phyloP scores from a whole-genome alignment of 2,329 filamentous ascomycete species.

The Fusarium odoratissimum region DNA sequence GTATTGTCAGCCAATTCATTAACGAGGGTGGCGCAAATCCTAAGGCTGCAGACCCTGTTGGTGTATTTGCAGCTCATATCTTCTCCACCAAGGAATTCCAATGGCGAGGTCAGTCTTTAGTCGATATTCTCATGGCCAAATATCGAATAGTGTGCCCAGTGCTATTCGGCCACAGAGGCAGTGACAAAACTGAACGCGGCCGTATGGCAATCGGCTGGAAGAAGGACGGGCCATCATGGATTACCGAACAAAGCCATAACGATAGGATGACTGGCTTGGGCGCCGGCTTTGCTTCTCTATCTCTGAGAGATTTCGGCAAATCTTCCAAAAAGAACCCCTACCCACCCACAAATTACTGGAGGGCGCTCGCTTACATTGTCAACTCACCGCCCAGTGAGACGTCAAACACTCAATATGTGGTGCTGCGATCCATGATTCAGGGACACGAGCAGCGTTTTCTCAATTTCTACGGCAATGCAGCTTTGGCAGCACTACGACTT shows the following conservation, averaged over 20 bases:
- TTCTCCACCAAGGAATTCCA: conserved; percentile 77
- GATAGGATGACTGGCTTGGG: conserved; percentile 87
- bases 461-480: conserved; percentile 82
- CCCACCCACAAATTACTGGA: conserved; percentile 86
- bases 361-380: conserved; percentile 77
- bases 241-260: conserved; percentile 77
- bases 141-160: conserved; percentile 83
- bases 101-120: conserved; percentile 75
- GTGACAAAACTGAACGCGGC: conserved; percentile 77
- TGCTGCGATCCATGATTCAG: conserved; percentile 78
- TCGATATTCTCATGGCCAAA: conserved; percentile 89
- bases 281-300: conserved; percentile 84
- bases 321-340: conserved; percentile 77
- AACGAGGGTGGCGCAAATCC: conserved; percentile 73
- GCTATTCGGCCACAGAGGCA: conserved; percentile 84
- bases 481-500: conserved; percentile 74
- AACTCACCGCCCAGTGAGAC: conserved; percentile 76
- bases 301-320: conserved; percentile 83
- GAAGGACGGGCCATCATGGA: conserved; percentile 68
- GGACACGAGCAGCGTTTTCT: conserved; percentile 81
- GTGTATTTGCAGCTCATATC: conserved; percentile 79
- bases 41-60: conserved; percentile 79
- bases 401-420: conserved; percentile 78
- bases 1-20: conserved; percentile 75
- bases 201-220: conserved; percentile 79